These are phyloP conservation scores for Borovskyia barvae DNA, from an alignment of 208 protist genomes.

Conservation along the genomic window DNA sequence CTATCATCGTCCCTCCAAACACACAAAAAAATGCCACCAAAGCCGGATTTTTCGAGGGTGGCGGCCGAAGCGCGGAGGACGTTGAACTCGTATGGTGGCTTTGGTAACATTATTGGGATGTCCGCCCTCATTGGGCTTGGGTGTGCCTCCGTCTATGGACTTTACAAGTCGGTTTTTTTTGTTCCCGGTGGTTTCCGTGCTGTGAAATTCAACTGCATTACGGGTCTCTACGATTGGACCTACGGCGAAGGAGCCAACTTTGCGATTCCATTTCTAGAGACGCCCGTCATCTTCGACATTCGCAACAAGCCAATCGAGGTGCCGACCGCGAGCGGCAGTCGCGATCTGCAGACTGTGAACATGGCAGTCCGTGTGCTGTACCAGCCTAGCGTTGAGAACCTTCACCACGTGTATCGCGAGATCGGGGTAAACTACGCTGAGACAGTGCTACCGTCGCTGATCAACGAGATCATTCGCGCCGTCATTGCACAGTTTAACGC, in stretches of 20 bases:
- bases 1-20: too few species aligned
- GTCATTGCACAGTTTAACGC: constrained; percentile 99
- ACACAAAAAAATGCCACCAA: constrained; percentile 66
- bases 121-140: constrained; percentile 52
- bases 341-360: constrained; percentile 99
- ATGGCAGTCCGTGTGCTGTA: constrained; percentile 98
- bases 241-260: constrained; percentile 96
- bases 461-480: constrained; percentile 98
- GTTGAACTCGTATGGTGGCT: constrained; percentile 54
- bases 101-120: constrained; percentile 73
- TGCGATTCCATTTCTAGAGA: constrained; percentile 95
- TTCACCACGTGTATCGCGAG: constrained; percentile 94
- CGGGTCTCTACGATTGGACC: constrained; percentile 91
- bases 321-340: constrained; percentile 84
- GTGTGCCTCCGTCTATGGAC: constrained; percentile 44
- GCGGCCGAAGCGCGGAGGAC: constrained; percentile 58
- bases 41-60: constrained; percentile 76
- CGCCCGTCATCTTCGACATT: constrained; percentile 97
- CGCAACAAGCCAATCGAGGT: constrained; percentile 91
- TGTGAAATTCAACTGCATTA: constrained; percentile 97
- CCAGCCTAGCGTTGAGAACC: constrained; percentile 89
- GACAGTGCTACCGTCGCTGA: constrained; percentile 97
- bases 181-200: constrained; percentile 97
- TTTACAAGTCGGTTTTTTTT: constrained; percentile 92
- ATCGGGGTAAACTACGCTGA: constrained; percentile 97